A percentile compares a stretch with the other conserved stretches of the same genome.
These are phyloP conservation scores for Coemansia umbellata DNA, from an alignment of 192 early-diverging fungal genomes.

Conservation along the genomic window DNA sequence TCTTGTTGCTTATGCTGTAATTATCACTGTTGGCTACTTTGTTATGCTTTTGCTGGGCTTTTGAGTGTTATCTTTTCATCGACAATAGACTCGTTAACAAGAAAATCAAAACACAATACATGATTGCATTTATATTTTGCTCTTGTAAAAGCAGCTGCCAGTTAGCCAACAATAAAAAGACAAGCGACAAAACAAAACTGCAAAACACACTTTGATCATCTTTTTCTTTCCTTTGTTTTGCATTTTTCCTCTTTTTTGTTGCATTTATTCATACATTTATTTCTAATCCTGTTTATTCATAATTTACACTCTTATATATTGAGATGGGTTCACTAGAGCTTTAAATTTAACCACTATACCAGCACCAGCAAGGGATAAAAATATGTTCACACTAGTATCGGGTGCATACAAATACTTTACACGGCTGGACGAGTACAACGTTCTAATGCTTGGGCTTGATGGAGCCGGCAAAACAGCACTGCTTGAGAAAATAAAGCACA, in stretches of 20 bases:
- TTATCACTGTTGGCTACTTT: conserved; percentile 76
- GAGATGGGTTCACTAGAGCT: not conserved
- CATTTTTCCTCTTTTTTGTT: not conserved
- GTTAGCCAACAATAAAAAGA: no score
- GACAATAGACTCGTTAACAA: no score
- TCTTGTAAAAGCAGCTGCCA: no score
- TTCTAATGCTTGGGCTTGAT: conserved; percentile 96
- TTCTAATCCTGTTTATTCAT: not conserved
- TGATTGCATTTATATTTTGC: no score
- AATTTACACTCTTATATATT: not conserved
- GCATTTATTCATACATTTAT: no score
- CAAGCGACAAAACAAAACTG: no score
- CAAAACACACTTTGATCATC: no score
- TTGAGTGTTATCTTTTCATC: conserved; percentile 17
- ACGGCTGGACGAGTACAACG: conserved; percentile 85
- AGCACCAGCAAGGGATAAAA: no score
- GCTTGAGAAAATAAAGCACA: conserved; percentile 84
- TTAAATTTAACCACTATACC: no score
- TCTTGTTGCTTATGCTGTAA: conserved; percentile 62
- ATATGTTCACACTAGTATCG: conserved; percentile 89
- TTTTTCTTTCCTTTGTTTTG: not conserved
- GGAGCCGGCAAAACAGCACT: conserved; percentile 99
- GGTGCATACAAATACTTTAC: conserved; percentile 89
- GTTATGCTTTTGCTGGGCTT: conserved; percentile 63
- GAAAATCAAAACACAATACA: no score